These are phyloP conservation scores for Taiozyma sp. DNA, from an alignment of 1,139 yeast species.

Conservation along the genomic window DNA sequence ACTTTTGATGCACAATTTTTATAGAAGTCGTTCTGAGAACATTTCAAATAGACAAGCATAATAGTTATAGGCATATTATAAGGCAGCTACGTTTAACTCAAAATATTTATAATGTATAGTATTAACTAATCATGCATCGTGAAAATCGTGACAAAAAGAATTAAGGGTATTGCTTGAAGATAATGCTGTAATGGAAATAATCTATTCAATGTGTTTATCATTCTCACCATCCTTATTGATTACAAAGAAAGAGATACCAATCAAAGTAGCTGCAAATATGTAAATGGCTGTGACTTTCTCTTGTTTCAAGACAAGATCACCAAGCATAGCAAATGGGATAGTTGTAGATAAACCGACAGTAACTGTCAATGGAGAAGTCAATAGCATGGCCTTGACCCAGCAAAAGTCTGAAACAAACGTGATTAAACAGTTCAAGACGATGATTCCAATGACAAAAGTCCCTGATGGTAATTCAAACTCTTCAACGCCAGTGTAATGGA, in stretches of 20 bases:
- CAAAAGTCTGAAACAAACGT: slow-evolving; percentile 87
- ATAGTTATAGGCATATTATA: too few species aligned
- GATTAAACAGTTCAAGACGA: slow-evolving; percentile 63
- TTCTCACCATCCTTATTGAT: slow-evolving; percentile 74
- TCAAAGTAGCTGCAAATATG: slow-evolving; percentile 73
- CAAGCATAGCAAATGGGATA: slow-evolving; percentile 90
- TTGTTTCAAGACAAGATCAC: slow-evolving; percentile 74
- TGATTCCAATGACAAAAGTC: slow-evolving; percentile 44
- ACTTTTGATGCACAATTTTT: not conserved
- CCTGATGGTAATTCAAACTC: slow-evolving; percentile 64
- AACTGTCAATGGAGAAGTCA: slow-evolving; percentile 91
- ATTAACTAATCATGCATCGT: not conserved
- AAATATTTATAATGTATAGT: not conserved
- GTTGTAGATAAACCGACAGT: slow-evolving; percentile 93
- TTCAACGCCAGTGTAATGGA: slow-evolving; percentile 64
- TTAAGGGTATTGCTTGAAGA: not conserved
- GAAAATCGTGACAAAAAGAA: not conserved
- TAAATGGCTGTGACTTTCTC: slow-evolving; percentile 59
- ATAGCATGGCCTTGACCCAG: slow-evolving; percentile 93
- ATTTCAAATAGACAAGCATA: not conserved
- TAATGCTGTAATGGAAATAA: not conserved
- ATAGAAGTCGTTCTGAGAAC: not conserved
- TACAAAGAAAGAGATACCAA: slow-evolving; percentile 77
- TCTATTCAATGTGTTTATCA: slow-evolving; percentile 32
- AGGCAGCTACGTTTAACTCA: not conserved